A percentile compares a stretch with the other conserved stretches of the same genome.
phyloP scores from a whole-genome alignment of 345 rosid species.

The Pugionium dolabratum region DNA sequence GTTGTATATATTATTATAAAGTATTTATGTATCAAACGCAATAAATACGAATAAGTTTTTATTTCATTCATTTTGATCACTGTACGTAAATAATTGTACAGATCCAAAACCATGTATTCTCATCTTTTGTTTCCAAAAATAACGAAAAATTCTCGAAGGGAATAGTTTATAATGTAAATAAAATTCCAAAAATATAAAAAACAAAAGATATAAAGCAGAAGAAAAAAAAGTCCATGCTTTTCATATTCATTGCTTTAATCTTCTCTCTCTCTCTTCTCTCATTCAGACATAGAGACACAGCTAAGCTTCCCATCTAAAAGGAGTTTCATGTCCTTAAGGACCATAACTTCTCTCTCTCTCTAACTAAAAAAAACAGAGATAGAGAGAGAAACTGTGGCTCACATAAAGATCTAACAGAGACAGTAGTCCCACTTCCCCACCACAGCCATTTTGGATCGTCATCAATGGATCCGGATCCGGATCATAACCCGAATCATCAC shows the following conservation, averaged over 20 bases:
- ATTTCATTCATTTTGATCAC: slow-evolving; percentile 25
- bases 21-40: slow-evolving; percentile 17
- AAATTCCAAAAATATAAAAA: slow-evolving; percentile 36
- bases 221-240: slow-evolving; percentile 40
- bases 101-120: slow-evolving; percentile 31
- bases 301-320: slow-evolving; percentile 55
- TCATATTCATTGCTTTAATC: slow-evolving; percentile 71
- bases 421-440: slow-evolving; percentile 54
- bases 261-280: slow-evolving; percentile 33
- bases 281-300: slow-evolving; percentile 37
- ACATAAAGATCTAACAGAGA: slow-evolving; percentile 41
- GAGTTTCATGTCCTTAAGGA: slow-evolving; percentile 49
- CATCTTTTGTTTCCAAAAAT: slow-evolving; percentile 34
- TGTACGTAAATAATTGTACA: slow-evolving; percentile 31
- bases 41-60: slow-evolving; percentile 22
- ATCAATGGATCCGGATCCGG: slow-evolving; percentile 63
- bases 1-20: slow-evolving; percentile 8
- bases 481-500: slow-evolving; percentile 47
- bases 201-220: slow-evolving; percentile 32
- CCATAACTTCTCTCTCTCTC: slow-evolving; percentile 38
- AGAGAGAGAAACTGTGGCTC: slow-evolving; percentile 37
- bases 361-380: slow-evolving; percentile 25
- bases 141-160: slow-evolving; percentile 33
- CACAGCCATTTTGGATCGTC: slow-evolving; percentile 44
- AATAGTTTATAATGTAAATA: slow-evolving; percentile 40